A percentile compares a stretch with the other conserved stretches of the same genome.
Evolutionary conservation across 2,329 filamentous ascomycete genomes (phyloP).

Genomic region (Rutstroemia sp.): DNA sequence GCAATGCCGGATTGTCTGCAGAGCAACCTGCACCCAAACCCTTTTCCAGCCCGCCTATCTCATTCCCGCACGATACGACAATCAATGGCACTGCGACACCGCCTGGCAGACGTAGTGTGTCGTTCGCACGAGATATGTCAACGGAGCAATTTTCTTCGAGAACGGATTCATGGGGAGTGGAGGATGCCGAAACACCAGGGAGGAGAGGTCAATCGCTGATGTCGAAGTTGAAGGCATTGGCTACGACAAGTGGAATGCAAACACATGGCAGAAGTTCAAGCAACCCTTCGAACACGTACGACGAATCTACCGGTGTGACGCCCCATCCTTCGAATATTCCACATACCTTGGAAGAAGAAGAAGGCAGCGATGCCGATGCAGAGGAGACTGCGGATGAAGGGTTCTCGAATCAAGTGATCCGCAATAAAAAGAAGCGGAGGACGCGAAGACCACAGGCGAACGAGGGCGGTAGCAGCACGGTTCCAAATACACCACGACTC

Average conservation of each 20-base stretch:
- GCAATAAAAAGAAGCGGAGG: conserved; percentile 57
- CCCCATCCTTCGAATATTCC: conserved; percentile 44
- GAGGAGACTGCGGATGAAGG: conserved; percentile 82
- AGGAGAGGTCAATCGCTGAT: conserved; percentile 64
- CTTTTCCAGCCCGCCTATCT: conserved; percentile 11
- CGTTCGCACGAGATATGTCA: conserved; percentile 54
- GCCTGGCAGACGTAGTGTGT: conserved; percentile 57
- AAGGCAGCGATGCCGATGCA: conserved; percentile 70
- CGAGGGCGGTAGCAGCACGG: conserved; percentile 47
- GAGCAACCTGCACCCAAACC: conserved; percentile 1
- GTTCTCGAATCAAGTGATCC: conserved; percentile 37
- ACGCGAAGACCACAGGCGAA: conserved; percentile 45
- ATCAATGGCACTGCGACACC: conserved; percentile 25
- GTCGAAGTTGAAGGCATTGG: conserved; percentile 69
- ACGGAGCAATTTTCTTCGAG: conserved; percentile 47
- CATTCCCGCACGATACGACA: conserved; percentile 5
- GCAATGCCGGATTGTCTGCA: not conserved
- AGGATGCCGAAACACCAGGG: conserved; percentile 52
- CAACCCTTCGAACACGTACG: conserved; percentile 24
- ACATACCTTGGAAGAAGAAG: conserved; percentile 42
- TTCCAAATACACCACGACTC: conserved; percentile 54
- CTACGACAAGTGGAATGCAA: conserved; percentile 41
- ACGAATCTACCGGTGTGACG: conserved; percentile 34
- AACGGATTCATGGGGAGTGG: conserved; percentile 50
- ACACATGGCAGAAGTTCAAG: conserved; percentile 39